phyloP scores from a whole-genome alignment of 2,329 filamentous ascomycete genomes.

The Leptographium flavum region DNA sequence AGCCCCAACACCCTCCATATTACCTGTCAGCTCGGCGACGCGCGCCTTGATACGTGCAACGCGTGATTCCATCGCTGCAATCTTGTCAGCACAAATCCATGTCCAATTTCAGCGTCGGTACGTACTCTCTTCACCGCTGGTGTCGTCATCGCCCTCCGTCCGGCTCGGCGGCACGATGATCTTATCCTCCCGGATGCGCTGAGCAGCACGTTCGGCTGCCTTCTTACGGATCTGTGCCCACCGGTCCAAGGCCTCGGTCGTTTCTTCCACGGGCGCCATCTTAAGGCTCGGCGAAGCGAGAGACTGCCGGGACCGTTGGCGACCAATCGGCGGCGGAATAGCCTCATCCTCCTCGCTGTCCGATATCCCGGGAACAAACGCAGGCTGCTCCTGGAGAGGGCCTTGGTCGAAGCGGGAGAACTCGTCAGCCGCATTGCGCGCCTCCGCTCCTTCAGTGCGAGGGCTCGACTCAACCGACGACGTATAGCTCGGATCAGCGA shows the following conservation, averaged over 20 bases:
- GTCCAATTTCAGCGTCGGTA: slow-evolving; percentile 14
- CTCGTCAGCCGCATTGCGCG: slow-evolving; percentile 42
- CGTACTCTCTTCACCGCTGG: slow-evolving; percentile 91
- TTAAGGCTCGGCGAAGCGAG: slow-evolving; percentile 6
- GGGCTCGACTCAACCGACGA: slow-evolving; percentile 36
- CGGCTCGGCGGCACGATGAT: slow-evolving; percentile 27
- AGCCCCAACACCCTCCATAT: slow-evolving; percentile 47
- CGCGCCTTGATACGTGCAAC: slow-evolving; percentile 96
- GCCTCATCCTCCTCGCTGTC: slow-evolving; percentile 34
- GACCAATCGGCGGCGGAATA: slow-evolving; percentile 36
- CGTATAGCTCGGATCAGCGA: slow-evolving; percentile 24
- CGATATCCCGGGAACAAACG: slow-evolving; percentile 50
- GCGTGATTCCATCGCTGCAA: slow-evolving; percentile 80
- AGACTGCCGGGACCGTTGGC: slow-evolving; percentile 22
- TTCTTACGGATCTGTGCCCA: slow-evolving; percentile 97
- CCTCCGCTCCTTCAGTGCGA: slow-evolving; percentile 44
- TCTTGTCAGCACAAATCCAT: slow-evolving; percentile 14
- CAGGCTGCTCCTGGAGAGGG: slow-evolving; percentile 72
- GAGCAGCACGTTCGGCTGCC: slow-evolving; percentile 65
- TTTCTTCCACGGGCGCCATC: neutral
- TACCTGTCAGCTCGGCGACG: slow-evolving; percentile 83
- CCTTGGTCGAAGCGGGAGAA: slow-evolving; percentile 72
- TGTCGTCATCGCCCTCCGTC: slow-evolving; percentile 61
- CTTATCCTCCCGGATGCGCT: slow-evolving; percentile 51
- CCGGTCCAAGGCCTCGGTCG: slow-evolving; percentile 46